A percentile compares a stretch with the other conserved stretches of the same genome.
Evolutionary conservation across 768 basidiomycete species (phyloP).

Genomic region (Galerina sulciceps): DNA sequence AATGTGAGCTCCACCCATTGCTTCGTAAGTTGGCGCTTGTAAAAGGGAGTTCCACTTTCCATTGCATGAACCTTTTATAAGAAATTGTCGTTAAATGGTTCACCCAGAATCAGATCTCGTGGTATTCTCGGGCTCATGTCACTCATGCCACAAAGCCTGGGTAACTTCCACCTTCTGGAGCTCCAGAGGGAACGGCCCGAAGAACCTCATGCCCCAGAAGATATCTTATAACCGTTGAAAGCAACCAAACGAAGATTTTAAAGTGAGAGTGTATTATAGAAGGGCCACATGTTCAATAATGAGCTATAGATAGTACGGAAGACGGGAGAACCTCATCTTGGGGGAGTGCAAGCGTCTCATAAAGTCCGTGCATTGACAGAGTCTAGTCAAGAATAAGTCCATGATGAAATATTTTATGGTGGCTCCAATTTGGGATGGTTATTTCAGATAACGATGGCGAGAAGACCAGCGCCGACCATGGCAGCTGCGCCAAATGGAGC

Average conservation of each 20-base stretch:
- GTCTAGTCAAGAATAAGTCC: slow-evolving; percentile 11
- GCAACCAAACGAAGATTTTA: not conserved
- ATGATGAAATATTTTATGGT: slow-evolving; percentile 2
- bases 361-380: slow-evolving; percentile 16
- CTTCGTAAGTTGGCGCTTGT: slow-evolving; percentile 9
- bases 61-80: slow-evolving; percentile 8
- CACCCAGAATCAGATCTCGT: not conserved
- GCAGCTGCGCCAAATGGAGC: slow-evolving; percentile 25
- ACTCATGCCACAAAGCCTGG: not conserved
- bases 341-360: slow-evolving; percentile 15
- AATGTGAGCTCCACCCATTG: slow-evolving; percentile 48
- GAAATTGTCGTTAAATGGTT: not conserved
- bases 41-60: slow-evolving; percentile 2
- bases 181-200: not conserved
- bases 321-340: slow-evolving; percentile 22
- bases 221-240: not conserved
- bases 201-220: not conserved
- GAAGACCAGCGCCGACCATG: slow-evolving; percentile 24
- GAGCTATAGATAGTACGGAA: slow-evolving; percentile 24
- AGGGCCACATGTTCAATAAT: slow-evolving; percentile 27
- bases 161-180: not conserved
- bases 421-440: not conserved
- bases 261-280: slow-evolving; percentile 12
- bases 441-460: slow-evolving; percentile 19
- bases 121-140: not conserved